phyloP scores from a whole-genome alignment of 208 protist species.

The Trichomonas tenax region DNA sequence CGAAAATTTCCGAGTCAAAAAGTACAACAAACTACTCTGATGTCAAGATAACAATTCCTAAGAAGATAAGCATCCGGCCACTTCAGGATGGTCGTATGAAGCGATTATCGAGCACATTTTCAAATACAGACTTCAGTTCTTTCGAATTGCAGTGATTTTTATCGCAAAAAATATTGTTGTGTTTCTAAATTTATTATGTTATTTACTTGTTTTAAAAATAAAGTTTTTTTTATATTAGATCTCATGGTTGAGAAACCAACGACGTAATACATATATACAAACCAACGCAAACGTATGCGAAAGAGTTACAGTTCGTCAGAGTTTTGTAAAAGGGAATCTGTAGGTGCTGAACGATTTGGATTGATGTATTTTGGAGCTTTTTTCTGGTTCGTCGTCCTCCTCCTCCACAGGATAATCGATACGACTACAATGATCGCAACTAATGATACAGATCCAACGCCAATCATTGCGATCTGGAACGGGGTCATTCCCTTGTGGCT shows the following conservation, averaged over 20 bases:
- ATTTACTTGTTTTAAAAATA: no score
- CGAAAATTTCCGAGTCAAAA: not conserved
- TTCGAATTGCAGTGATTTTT: not conserved
- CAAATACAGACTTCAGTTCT: not conserved
- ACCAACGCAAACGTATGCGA: no score
- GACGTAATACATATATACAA: no score
- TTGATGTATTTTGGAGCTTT: not conserved
- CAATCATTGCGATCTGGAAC: not conserved
- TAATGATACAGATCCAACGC: not conserved
- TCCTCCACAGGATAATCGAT: not conserved
- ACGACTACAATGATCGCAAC: not conserved
- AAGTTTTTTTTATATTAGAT: no score
- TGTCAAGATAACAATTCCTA: not conserved
- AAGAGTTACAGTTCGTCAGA: not conserved
- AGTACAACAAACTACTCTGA: not conserved
- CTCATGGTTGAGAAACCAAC: no score
- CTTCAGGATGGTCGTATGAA: not conserved
- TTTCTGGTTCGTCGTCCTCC: not conserved
- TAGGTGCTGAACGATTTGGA: not conserved
- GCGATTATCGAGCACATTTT: not conserved
- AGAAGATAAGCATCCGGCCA: not conserved
- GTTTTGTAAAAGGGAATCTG: not conserved
- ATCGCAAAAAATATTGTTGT: no score
- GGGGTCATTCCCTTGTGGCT: not conserved
- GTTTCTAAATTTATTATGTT: no score